phyloP scores from a whole-genome alignment of 73 alveolate species.

The Tetrahymena borealis region DNA sequence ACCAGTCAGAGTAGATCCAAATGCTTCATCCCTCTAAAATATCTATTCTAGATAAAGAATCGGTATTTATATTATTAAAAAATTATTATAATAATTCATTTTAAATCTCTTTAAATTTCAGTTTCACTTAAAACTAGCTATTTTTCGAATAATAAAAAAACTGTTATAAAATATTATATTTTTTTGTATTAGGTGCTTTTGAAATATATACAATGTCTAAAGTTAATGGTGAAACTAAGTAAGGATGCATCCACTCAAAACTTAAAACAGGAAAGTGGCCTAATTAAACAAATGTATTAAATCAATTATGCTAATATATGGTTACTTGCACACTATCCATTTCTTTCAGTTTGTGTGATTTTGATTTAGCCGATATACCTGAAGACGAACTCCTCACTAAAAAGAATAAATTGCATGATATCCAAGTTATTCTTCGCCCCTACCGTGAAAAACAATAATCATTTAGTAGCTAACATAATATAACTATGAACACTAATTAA shows the following conservation, averaged over 20 bases:
- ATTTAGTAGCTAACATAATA: neutral
- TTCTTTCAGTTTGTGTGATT: neutral
- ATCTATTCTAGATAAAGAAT: neutral
- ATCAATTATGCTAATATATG: neutral
- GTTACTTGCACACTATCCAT: neutral
- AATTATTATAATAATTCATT: neutral
- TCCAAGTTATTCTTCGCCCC: neutral
- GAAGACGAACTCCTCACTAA: neutral
- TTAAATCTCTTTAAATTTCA: neutral
- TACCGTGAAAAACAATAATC: neutral
- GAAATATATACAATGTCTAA: neutral
- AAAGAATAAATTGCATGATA: neutral
- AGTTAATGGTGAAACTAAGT: neutral
- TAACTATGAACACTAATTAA: neutral
- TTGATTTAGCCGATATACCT: neutral
- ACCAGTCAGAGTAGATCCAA: neutral
- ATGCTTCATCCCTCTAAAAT: neutral
- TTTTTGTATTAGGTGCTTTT: neutral
- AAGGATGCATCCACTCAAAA: neutral
- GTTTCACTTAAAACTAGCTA: neutral
- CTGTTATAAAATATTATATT: neutral
- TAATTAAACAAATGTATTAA: neutral
- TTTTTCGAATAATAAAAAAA: neutral
- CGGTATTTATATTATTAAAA: neutral
- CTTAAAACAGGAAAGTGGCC: neutral